Percentiles rank a stretch among this genome's conserved stretches.
phyloP scores from a whole-genome alignment of 805 yeast genomes.

The Komagataella pseudopastoris region DNA sequence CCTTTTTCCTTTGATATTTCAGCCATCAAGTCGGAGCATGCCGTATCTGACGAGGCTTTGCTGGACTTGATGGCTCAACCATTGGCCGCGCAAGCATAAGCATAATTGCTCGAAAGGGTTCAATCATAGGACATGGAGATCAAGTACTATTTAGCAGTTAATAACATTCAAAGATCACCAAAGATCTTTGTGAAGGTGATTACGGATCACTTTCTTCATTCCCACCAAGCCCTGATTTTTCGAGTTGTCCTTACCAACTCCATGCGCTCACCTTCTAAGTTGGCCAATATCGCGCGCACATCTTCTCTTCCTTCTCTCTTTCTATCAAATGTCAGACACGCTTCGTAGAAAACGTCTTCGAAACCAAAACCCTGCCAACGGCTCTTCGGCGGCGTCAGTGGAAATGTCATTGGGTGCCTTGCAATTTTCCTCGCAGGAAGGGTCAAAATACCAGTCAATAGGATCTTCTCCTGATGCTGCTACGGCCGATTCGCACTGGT shows the following conservation, averaged over 20 bases:
- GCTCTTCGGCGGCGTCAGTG: not conserved
- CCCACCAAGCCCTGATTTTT: not conserved
- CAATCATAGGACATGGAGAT: conserved; percentile 11
- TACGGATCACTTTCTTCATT: not conserved
- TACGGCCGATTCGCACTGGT: not conserved
- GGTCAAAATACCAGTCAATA: not conserved
- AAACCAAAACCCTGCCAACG: not conserved
- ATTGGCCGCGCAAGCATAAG: conserved; percentile 11
- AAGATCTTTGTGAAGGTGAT: not conserved
- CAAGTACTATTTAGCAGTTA: not conserved
- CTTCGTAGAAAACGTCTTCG: not conserved
- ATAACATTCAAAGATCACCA: not conserved
- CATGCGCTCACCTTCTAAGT: not conserved
- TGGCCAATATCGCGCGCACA: not conserved
- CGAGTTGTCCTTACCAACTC: not conserved
- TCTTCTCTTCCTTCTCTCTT: not conserved
- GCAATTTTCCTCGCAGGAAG: not conserved
- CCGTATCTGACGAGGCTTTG: conserved; percentile 35
- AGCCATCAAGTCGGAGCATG: conserved; percentile 42
- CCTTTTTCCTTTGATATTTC: conserved; percentile 34
- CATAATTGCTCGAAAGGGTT: conserved; percentile 6
- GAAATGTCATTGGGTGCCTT: not conserved
- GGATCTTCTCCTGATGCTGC: not conserved
- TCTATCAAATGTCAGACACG: not conserved
- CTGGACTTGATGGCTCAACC: conserved; percentile 33